Evolutionary conservation across 371 early-diverging fungal genomes (phyloP).

Genomic region (Lichtheimia ramosa): DNA sequence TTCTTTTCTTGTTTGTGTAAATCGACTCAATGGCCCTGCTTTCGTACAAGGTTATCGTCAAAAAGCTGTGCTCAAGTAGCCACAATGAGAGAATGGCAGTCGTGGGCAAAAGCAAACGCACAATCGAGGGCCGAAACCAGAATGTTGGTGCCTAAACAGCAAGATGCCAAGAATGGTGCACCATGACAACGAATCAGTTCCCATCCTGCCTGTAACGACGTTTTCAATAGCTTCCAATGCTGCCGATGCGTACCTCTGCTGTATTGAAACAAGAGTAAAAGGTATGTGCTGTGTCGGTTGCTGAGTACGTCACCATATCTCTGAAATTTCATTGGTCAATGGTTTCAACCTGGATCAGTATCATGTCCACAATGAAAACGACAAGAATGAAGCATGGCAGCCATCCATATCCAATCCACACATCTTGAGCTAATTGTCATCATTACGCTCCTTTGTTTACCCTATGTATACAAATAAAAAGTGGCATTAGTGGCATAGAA

Average conservation of each 20-base stretch:
- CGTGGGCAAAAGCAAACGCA: background rate
- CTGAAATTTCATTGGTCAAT: background rate
- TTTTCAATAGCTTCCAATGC: background rate
- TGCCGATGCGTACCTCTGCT: background rate
- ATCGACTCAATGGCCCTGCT: background rate
- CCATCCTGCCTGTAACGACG: background rate
- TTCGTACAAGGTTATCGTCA: background rate
- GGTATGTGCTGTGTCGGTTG: background rate
- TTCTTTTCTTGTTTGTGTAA: background rate
- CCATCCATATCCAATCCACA: too few species aligned
- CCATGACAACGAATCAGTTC: background rate
- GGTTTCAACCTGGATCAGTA: too few species aligned
- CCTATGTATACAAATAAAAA: too few species aligned
- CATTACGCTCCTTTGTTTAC: too few species aligned
- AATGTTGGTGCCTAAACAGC: background rate
- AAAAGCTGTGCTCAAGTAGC: background rate
- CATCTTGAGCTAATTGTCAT: too few species aligned
- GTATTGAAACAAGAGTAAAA: background rate
- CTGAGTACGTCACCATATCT: background rate
- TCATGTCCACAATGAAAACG: too few species aligned
- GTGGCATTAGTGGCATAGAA: too few species aligned
- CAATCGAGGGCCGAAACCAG: background rate
- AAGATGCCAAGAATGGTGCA: background rate
- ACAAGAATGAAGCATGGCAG: too few species aligned
- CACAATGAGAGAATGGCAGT: background rate